Base-by-base conservation (phyloP, 1,139 yeast genomes). In the Suhomyces wounanorum region DNA sequence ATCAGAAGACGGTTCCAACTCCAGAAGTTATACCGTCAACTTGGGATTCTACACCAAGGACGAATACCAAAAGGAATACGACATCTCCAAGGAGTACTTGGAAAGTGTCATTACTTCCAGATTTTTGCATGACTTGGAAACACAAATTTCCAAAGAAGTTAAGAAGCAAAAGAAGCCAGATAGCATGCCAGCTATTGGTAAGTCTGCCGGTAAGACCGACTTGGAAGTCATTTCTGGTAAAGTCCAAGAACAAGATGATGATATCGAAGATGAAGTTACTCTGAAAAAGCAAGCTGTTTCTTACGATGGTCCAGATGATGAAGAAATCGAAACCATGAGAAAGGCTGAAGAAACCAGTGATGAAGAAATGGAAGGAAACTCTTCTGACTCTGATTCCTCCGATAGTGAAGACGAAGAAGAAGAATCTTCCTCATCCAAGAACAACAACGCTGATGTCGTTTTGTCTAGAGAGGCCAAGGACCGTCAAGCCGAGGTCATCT, bases 271-370 rank as follows among this genome's bases (percentile, higher is more conserved):
- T 58, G 90, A 86, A 55, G 90, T 84, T 54, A 82, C 78, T 61
- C 71, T 77, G 56, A 80, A 77, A 61, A 90, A 90, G 65, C 96
- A 91, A 72, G 85, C 96, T 25, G 96, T 90, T 40, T 89, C 97
- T 0, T 92, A 91, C 63, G 97, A 90, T 59, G 97, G 85, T 17
- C 97, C 97, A 28, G 97, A 91, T 70, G 97, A 89, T 55, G 97
- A 89, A 44, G 97, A 90, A 66, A 73, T 88, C 53, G 97, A 89
- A 67, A 86, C 88, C 43, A 88, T 89, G 92, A 85, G 85, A 68
- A 81, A 81, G 63, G 96, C 92, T 42, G 94, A 86, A 66, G 82
- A 83, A 62, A 79, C 87, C 31, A 83, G 86, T 55, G 89, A 84
- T 56, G 90, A 83, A 59, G 87, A 74, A 48, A 71, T 74, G 61